Conservation (phyloP, 768 basidiomycete species). For the Obba rivulosa region DNA sequence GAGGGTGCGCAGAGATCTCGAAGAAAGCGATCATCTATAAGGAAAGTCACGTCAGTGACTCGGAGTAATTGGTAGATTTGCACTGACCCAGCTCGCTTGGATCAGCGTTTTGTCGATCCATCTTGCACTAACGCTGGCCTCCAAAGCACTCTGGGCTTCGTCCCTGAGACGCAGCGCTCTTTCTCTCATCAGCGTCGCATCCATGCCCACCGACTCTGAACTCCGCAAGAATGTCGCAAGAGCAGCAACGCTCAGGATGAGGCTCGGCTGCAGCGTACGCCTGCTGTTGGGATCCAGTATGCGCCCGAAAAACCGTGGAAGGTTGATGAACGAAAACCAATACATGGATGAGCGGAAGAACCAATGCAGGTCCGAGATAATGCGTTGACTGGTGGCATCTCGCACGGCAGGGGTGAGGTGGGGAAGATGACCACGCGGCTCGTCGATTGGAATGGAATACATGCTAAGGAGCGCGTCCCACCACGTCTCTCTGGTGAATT, state of each 20-base stretch:
- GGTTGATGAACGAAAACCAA: conserved; percentile 72
- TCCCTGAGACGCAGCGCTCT: conserved; percentile 59
- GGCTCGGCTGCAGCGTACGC: conserved; percentile 58
- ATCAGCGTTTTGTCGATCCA: conserved; percentile 73
- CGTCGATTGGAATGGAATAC: conserved; percentile 31
- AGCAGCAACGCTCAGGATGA: conserved; percentile 58
- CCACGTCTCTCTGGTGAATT: conserved; percentile 70
- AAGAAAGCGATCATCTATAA: conserved; percentile 63
- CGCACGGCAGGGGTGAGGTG: conserved; percentile 31
- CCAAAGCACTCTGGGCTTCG: conserved; percentile 63
- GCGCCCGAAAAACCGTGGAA: conserved; percentile 59
- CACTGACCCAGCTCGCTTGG: conserved; percentile 55
- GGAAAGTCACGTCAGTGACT: background rate
- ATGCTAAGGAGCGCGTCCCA: conserved; percentile 66
- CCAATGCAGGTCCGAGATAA: conserved; percentile 56
- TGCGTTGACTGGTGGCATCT: conserved; percentile 36
- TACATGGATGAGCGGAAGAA: conserved; percentile 60
- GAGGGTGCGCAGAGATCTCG: conserved; percentile 65
- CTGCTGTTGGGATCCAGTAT: conserved; percentile 52
- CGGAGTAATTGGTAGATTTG: background rate
- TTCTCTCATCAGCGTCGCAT: conserved; percentile 40
- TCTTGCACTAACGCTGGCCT: conserved; percentile 63
- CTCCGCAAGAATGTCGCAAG: conserved; percentile 68
- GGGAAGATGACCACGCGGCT: background rate
- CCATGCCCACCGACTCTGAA: conserved; percentile 47